Percentiles rank a stretch among this genome's conserved stretches.
These are phyloP conservation scores for Daedaleopsis nitida DNA, from an alignment of 768 basidiomycete genomes.

Conservation along the genomic window DNA sequence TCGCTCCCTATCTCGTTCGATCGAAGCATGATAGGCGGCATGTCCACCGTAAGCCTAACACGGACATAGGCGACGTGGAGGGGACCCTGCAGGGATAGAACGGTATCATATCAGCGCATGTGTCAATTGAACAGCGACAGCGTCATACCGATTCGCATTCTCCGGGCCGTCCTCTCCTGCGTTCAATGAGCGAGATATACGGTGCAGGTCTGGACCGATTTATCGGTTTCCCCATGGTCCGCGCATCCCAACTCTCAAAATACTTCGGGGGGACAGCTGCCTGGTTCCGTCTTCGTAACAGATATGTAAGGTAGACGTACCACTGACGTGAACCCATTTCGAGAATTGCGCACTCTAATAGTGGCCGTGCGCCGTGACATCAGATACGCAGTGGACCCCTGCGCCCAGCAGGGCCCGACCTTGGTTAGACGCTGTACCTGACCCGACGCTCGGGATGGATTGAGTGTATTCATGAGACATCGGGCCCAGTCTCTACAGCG, in stretches of 20 bases:
- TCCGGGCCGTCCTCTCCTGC: neutral
- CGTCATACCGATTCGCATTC: neutral
- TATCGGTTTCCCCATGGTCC: neutral
- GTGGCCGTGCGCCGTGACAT: neutral
- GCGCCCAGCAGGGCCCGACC: neutral
- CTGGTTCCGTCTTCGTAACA: neutral
- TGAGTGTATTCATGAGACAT: neutral
- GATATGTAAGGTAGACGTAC: neutral
- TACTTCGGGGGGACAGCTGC: neutral
- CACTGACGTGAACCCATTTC: neutral
- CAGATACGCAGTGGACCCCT: neutral
- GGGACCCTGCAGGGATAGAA: too few relatives aligned
- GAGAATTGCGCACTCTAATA: neutral
- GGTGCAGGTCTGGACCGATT: neutral
- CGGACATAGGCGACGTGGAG: neutral
- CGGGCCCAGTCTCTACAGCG: neutral
- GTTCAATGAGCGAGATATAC: neutral
- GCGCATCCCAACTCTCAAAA: neutral
- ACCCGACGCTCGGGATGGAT: neutral
- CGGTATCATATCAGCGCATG: neutral
- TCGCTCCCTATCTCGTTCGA: neutral
- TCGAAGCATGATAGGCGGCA: neutral
- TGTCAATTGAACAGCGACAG: neutral
- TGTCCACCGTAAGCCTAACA: neutral
- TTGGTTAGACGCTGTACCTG: neutral